These are phyloP conservation scores for Chaetomium sp. DNA, from an alignment of 2,329 filamentous ascomycete species.

Conservation along the genomic window DNA sequence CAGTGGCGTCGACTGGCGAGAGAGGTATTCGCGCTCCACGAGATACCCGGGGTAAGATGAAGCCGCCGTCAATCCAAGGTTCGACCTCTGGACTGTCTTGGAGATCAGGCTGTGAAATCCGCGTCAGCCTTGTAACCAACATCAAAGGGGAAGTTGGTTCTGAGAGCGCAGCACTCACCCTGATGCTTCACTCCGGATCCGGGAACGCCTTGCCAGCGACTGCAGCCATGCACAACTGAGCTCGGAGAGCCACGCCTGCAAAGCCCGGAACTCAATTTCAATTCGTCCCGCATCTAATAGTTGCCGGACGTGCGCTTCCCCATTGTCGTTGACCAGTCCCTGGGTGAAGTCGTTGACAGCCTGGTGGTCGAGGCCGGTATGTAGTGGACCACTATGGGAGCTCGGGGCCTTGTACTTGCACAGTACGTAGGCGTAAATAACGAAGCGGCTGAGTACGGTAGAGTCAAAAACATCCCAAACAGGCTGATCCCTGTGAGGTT, in stretches of 20 bases:
- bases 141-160: neutral
- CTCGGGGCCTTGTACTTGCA: neutral
- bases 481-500: neutral
- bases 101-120: neutral
- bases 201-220: neutral
- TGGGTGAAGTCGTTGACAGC: neutral
- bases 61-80: neutral
- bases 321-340: neutral
- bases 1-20: neutral
- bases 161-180: neutral
- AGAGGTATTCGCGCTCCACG: neutral
- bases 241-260: neutral
- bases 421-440: neutral
- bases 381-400: neutral
- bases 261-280: neutral
- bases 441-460: neutral
- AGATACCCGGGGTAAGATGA: neutral
- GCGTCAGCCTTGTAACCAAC: neutral
- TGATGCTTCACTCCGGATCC: neutral
- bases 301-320: neutral
- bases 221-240: neutral
- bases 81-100: neutral
- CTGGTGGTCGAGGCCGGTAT: neutral
- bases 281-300: neutral
- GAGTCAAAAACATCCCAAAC: neutral